These are phyloP conservation scores for Podila epicladia DNA, from an alignment of 192 early-diverging fungal genomes.

Conservation along the genomic window DNA sequence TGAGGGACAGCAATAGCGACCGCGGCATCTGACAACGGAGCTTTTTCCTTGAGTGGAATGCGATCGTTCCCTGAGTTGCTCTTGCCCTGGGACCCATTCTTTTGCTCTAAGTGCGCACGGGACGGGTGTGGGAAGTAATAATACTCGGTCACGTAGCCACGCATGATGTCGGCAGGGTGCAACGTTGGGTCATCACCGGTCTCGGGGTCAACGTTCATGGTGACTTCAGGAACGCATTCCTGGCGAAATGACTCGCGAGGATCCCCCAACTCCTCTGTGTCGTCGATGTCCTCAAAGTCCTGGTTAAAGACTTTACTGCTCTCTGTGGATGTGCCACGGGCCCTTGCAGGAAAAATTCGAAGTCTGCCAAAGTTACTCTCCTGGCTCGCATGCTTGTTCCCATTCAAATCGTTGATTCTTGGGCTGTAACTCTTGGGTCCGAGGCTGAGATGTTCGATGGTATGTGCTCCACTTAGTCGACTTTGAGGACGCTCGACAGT, in stretches of 20 bases:
- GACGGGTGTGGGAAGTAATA: neutral
- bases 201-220: constrained; percentile 5
- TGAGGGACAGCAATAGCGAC: neutral
- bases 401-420: neutral
- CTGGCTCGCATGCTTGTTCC: neutral
- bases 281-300: neutral
- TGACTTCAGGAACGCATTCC: neutral
- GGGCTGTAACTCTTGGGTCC: neutral
- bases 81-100: neutral
- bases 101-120: neutral
- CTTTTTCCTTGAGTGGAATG: too few relatives aligned
- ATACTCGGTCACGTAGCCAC: neutral
- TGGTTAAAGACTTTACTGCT: neutral
- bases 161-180: neutral
- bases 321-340: neutral
- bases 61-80: too few relatives aligned
- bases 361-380: neutral
- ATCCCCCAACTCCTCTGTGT: neutral
- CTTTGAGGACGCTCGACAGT: neutral
- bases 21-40: too few relatives aligned
- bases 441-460: neutral
- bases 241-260: neutral
- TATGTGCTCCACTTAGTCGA: neutral
- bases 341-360: neutral
- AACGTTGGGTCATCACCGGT: neutral